Base-by-base conservation (phyloP, 441 rosid genomes). In the Pelargonium cotyledonis region DNA sequence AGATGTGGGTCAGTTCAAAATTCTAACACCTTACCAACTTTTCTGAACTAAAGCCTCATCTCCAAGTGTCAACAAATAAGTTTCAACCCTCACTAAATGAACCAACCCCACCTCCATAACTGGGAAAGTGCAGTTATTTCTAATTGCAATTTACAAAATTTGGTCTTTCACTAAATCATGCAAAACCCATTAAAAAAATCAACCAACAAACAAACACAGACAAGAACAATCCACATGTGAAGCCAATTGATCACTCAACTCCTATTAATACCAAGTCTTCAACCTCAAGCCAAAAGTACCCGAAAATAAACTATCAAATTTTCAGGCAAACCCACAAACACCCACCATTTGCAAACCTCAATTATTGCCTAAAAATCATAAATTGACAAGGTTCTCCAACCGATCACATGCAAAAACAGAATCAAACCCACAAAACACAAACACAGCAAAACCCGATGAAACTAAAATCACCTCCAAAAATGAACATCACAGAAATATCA, bases 301-400 rank as follows among this genome's bases (percentile, higher is more conserved):
- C 40, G 5, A 35, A 10, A 3, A 9, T 5, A 60, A 60, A 55
- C 8, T 16, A 0, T 55, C 26, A 55, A 55, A 55, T 55, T 55
- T 6, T 9, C 4, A 7, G 11, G 8, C 57, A 18, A 5, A 55
- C 61, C 61, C 61, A 16, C 61, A 55, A 55, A 55, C 21, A 60
- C 31, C 63, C 38, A 60, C 63, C 63, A 60, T 60, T 60, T 9
- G n/a, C 63, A 60, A 21, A 60, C 63, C 63, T 23, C 61, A 60
- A 60, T 7, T 8, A 60, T 10, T 21, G n/a, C 35, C 63, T 23
- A 60, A 60, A 60, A 23, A 60, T 60, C 63, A 60, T 4, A 60
- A 60, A 12, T 60, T 60, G 10, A 60, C 63, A 60, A 14, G 23
- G 2, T 8, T 18, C 35, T 12, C 31, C 63, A 60, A 19, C 63